These are phyloP conservation scores for Steccherinum ochraceum DNA, from an alignment of 768 basidiomycete species.

Conservation along the genomic window DNA sequence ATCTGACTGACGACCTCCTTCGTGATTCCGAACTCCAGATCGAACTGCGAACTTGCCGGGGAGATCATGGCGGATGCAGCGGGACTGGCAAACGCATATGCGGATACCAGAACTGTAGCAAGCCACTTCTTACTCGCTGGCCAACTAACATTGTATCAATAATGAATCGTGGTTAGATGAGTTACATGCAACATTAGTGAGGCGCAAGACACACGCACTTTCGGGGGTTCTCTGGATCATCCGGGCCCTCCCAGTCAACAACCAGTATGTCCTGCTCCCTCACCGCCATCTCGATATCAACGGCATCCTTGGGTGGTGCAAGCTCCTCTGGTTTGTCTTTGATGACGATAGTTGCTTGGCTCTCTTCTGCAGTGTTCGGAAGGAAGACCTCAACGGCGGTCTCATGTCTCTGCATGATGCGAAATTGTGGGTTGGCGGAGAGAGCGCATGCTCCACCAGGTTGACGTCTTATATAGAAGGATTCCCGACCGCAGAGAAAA, in stretches of 20 bases:
- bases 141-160: conserved; percentile 37
- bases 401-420: neutral
- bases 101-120: conserved; percentile 54
- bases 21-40: conserved; percentile 45
- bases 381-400: neutral
- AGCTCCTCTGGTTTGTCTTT: neutral
- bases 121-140: conserved; percentile 53
- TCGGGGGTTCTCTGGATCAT: conserved; percentile 29
- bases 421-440: too few species aligned
- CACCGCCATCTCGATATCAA: neutral
- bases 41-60: conserved; percentile 50
- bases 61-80: conserved; percentile 70
- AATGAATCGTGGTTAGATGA: neutral
- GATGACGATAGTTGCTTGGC: too few species aligned
- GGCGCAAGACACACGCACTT: conserved; percentile 20
- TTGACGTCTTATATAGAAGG: too few species aligned
- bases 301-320: neutral
- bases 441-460: too few species aligned
- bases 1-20: conserved; percentile 43
- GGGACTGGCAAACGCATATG: conserved; percentile 62
- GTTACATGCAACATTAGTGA: neutral
- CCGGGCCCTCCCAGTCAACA: conserved; percentile 29
- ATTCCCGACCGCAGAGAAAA: too few species aligned
- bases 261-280: conserved; percentile 13
- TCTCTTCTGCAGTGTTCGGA: neutral